Conservation (phyloP, 345 rosid genomes). For the Hibiscus syriacus region DNA sequence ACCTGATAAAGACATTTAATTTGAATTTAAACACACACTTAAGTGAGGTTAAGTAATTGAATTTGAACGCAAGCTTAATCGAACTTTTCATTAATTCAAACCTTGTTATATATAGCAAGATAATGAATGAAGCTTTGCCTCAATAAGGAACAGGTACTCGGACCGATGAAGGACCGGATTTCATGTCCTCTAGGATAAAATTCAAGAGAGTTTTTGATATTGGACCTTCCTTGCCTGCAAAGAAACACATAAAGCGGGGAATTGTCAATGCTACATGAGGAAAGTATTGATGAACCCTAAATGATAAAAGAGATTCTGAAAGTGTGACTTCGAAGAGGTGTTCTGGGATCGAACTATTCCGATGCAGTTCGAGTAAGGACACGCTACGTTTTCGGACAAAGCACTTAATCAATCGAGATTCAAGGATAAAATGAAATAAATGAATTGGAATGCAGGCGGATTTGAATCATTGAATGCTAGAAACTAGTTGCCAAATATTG, state of each 20-base stretch:
- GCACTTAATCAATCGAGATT: not conserved
- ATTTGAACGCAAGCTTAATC: no score
- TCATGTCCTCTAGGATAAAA: conserved; percentile 64
- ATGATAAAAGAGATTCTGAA: no score
- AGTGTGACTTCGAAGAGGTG: no score
- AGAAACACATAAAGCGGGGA: not conserved
- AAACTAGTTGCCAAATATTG: not conserved
- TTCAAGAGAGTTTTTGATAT: conserved; percentile 39
- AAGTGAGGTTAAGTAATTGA: no score
- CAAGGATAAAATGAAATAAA: not conserved
- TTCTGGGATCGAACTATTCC: no score
- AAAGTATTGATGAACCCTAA: no score
- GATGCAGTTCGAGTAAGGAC: not conserved
- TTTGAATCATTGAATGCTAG: not conserved
- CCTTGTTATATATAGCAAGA: not conserved
- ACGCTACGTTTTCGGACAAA: conserved; percentile 7
- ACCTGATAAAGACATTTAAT: no score
- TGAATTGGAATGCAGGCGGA: not conserved
- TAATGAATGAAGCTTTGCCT: not conserved
- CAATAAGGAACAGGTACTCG: conserved; percentile 46
- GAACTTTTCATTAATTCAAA: no score
- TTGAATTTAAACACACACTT: no score
- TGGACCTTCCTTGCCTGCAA: conserved; percentile 69
- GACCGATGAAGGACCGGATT: conserved; percentile 57
- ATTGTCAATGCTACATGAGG: not conserved